A percentile compares a stretch with the other conserved stretches of the same genome.
Conservation (phyloP, 164 flowering plant genomes). For the Santalum album region DNA sequence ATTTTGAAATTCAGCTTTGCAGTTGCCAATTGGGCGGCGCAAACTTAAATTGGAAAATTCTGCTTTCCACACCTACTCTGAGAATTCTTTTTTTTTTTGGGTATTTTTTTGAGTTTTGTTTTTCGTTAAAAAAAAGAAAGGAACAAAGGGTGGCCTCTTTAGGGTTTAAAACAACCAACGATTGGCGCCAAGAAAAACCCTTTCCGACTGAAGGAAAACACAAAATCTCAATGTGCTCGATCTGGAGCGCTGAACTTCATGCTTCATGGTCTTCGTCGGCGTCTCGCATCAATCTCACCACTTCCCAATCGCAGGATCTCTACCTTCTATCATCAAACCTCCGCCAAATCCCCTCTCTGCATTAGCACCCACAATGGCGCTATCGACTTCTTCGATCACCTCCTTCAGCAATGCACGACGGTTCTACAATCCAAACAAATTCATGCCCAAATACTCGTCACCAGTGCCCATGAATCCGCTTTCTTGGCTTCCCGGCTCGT, state of each 20-base stretch:
- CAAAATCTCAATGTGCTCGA: no score
- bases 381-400: conserved; percentile 34
- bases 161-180: no score
- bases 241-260: background rate
- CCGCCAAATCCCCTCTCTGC: background rate
- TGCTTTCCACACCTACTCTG: no score
- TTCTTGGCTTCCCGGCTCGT: conserved; percentile 53
- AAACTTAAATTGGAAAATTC: no score
- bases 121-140: no score
- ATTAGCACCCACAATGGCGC: conserved; percentile 4
- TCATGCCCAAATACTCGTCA: conserved; percentile 37
- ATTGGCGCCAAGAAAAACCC: no score
- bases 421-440: conserved; percentile 25
- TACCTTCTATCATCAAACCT: background rate
- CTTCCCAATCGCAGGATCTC: background rate
- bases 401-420: conserved; percentile 35
- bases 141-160: no score
- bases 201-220: no score
- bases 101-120: no score
- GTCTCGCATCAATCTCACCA: conserved; percentile 1
- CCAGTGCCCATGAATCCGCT: conserved; percentile 22
- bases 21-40: no score
- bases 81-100: no score
- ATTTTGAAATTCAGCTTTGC: no score
- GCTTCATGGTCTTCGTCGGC: conserved; percentile 7